A percentile compares a stretch with the other conserved stretches of the same genome.
Evolutionary conservation across 306 rosid genomes (phyloP).

Genomic region (Adenanthera pavonina): DNA sequence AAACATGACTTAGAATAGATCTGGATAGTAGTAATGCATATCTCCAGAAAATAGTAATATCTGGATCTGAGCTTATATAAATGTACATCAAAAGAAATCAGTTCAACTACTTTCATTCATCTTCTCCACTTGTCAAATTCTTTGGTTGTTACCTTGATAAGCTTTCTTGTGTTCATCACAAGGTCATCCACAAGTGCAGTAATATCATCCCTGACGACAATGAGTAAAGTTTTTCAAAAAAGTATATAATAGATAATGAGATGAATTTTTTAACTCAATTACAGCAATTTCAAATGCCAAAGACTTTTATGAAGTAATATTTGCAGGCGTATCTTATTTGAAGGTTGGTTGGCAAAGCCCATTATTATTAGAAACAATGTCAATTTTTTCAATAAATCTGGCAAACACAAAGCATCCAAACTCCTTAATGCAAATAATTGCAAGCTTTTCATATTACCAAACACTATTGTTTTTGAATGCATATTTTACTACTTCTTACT

Average conservation of each 20-base stretch:
- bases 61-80: not conserved
- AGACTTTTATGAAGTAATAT: not conserved
- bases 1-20: slow-evolving; percentile 5
- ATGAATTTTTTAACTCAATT: slow-evolving; percentile 24
- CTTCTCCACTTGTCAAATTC: slow-evolving; percentile 84
- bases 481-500: slow-evolving; percentile 3
- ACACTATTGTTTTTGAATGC: slow-evolving; percentile 1
- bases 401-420: slow-evolving; percentile 8
- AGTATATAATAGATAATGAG: not conserved
- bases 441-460: slow-evolving; percentile 7
- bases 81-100: slow-evolving; percentile 26
- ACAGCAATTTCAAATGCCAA: slow-evolving; percentile 14
- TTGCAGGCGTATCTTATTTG: not conserved
- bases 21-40: too few species aligned
- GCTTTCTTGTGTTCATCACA: slow-evolving; percentile 67
- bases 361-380: not conserved
- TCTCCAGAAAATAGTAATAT: not conserved
- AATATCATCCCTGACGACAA: slow-evolving; percentile 64
- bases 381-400: not conserved
- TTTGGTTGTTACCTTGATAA: slow-evolving; percentile 64
- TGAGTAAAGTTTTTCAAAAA: slow-evolving; percentile 11
- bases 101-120: slow-evolving; percentile 40
- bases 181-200: slow-evolving; percentile 71
- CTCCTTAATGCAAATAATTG: not conserved
- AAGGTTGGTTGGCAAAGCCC: not conserved